Evolutionary conservation across 129 eudicot genomes (phyloP), one percentile per base, ranked within the genome.

Genomic region (Ambrosia artemisiifolia): DNA sequence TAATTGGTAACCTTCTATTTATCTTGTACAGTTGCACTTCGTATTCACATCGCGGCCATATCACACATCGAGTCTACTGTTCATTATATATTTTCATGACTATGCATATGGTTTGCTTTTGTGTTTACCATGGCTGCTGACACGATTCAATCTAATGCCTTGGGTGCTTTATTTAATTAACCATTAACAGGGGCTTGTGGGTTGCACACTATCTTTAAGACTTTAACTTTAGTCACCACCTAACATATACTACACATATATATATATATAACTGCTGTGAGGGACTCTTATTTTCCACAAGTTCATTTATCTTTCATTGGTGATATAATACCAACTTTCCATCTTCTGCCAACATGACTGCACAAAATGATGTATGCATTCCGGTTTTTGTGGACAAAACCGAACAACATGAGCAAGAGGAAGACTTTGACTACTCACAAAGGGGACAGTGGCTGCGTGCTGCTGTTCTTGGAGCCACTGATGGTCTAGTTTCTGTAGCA

Each of bases 361-460:
- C 69, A 24, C 63, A 60, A 42, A 75, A 71, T 67, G 75, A 83
- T 24, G 51, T 55, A 63, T 54, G 60, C 44, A 44, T 77, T 38
- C 60, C 47, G 28, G 75, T 63, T 49, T 48, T 53, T 16, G 64
- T 16, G 44, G 71, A 67, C 33, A 69, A 80, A 11, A 28, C 11
- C 5, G 61, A 73, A 51, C 71, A 53, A 42, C 54, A 56, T 5
- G 13, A 10, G 47, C 72, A 63, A 11, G 67, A 28, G 18, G 74
- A 70, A 33, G 79, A 72, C 7, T 20, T 76, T 63, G 79, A 83
- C 70, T 80, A 83, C 77, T 62, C 79, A 30, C 62, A 65, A 68
- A 80, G 83, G 47, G 80, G 83, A 44, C 78, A 77, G 56, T 80
- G 85, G 88, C 80, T 84, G 24, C 77, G 88, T 66, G 84, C 88